These are phyloP conservation scores for Amaranthus palmeri DNA, from an alignment of 148 eudicot genomes.

Conservation along the genomic window DNA sequence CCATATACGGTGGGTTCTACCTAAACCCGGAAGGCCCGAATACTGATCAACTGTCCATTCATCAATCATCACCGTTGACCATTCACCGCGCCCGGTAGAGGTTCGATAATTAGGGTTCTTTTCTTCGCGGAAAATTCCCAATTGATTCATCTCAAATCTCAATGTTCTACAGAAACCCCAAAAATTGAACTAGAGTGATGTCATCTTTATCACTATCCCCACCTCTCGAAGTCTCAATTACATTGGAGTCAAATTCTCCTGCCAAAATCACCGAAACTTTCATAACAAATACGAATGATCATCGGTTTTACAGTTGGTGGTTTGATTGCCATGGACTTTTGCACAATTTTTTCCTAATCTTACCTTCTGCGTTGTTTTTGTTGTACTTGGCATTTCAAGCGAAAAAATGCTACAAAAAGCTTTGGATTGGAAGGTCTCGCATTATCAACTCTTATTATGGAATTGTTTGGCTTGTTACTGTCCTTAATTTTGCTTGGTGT, in stretches of 20 bases:
- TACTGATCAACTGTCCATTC: too few relatives aligned
- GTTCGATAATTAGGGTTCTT: constrained; percentile 23
- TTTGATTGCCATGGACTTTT: constrained; percentile 60
- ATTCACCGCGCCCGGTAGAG: too few relatives aligned
- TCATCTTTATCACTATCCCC: constrained; percentile 3
- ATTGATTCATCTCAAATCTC: not conserved
- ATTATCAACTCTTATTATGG: constrained; percentile 60
- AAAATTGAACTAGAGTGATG: constrained; percentile 12
- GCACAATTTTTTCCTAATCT: constrained; percentile 51
- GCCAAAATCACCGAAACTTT: constrained; percentile 2
- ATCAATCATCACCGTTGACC: too few relatives aligned
- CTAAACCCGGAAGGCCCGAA: too few relatives aligned
- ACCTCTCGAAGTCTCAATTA: constrained; percentile 20
- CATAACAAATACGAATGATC: constrained; percentile 14
- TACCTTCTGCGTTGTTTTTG: constrained; percentile 48
- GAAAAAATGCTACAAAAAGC: constrained; percentile 46
- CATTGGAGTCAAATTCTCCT: constrained; percentile 19
- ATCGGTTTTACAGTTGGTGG: constrained; percentile 38
- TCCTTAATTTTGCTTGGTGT: constrained; percentile 74
- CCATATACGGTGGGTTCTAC: too few relatives aligned
- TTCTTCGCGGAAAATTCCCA: constrained; percentile 7
- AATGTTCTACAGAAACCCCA: constrained; percentile 16
- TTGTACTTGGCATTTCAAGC: constrained; percentile 54
- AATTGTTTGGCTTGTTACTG: constrained; percentile 57
- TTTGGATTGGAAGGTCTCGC: constrained; percentile 50